A percentile compares a stretch with the other conserved stretches of the same genome.
Evolutionary conservation across 2,329 filamentous ascomycete genomes (phyloP).

Genomic region (Endoconidiophora laricicola): DNA sequence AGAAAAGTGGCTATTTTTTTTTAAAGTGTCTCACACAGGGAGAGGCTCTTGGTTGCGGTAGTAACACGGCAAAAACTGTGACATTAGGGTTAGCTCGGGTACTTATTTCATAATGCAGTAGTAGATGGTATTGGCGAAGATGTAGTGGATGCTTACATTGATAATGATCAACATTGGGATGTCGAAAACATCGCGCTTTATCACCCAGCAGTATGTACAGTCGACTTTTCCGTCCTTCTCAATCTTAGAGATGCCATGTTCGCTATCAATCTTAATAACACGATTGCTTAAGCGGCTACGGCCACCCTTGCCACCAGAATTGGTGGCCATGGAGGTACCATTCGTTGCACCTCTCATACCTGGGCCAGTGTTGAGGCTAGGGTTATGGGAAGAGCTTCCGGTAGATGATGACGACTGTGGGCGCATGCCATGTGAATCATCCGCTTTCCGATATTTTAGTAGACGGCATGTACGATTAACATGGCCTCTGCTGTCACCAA

Average conservation of each 20-base stretch:
- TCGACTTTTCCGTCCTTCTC: conserved; percentile 83
- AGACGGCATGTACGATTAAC: conserved; percentile 73
- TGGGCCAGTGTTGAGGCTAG: neutral
- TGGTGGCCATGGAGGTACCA: conserved; percentile 14
- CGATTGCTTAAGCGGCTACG: conserved; percentile 38
- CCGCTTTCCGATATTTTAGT: conserved; percentile 59
- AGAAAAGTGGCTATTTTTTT: no score
- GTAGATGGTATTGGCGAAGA: neutral
- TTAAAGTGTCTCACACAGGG: conserved; percentile 25
- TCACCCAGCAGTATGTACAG: conserved; percentile 92
- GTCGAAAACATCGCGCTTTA: conserved; percentile 92
- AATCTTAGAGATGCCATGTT: conserved; percentile 65
- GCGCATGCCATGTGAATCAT: neutral
- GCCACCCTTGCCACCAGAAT: conserved; percentile 17
- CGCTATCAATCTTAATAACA: conserved; percentile 48
- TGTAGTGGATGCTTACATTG: conserved; percentile 52
- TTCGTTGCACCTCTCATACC: neutral
- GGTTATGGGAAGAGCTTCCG: neutral
- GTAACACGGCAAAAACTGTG: conserved; percentile 43
- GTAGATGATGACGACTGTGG: conserved; percentile 12
- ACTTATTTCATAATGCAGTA: neutral
- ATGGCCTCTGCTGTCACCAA: conserved; percentile 74
- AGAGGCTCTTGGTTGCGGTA: conserved; percentile 40
- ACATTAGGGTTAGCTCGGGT: neutral
- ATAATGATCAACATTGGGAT: conserved; percentile 98